Base-by-base conservation (phyloP, 495 filamentous ascomycete species). In the Penicillium diatomitis region DNA sequence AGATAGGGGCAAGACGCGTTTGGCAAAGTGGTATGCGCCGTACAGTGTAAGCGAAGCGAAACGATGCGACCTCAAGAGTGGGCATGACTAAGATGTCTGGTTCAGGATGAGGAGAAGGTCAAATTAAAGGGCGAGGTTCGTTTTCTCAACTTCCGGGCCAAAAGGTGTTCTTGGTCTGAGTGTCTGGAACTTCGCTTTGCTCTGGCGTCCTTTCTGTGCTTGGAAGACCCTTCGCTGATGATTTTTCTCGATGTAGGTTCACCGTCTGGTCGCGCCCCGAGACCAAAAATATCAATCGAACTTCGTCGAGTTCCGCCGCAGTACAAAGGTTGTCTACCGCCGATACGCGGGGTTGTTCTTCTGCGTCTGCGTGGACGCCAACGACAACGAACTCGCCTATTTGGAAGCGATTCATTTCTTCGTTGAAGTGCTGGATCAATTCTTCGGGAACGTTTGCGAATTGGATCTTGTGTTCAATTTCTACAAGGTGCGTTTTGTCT, bases 221-320 rank as follows among this genome's bases (percentile, higher is more conserved):
- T 20, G 20, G 44, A 29, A 44, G 5, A 11, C 8, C 37, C 44
- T 29, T 37, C 32, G 42, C 43, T 30, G 36, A 43, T 40, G 8
- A 32, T 4, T 41, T 42, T 3, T 44, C 40, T 30, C 47, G 27
- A 1, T 44, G 46, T 51, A 91, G 86, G 85, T 96, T 63, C 92
- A 98, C 79, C 90, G 92, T 51, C 87, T 98, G 50, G 88, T 98
- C 45, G 92, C 92, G 4, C 92, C 92, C 7, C 84, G 92, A 57
- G 92, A 98, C 68, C 92, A 98, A 69, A 98, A 98, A 69, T 95
- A 98, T 72, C 92, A 98, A 66, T 95, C 88, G 64, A 98, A 98
- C 72, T 98, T 98, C 64, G 92, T 98, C 70, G 92, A 98, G 73
- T 86, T 86, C 67, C 74, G 74, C 41, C 60, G 65, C 44, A 89